phyloP scores from a whole-genome alignment of 2,329 filamentous ascomycete genomes.

The Tolypocladium tundrense region DNA sequence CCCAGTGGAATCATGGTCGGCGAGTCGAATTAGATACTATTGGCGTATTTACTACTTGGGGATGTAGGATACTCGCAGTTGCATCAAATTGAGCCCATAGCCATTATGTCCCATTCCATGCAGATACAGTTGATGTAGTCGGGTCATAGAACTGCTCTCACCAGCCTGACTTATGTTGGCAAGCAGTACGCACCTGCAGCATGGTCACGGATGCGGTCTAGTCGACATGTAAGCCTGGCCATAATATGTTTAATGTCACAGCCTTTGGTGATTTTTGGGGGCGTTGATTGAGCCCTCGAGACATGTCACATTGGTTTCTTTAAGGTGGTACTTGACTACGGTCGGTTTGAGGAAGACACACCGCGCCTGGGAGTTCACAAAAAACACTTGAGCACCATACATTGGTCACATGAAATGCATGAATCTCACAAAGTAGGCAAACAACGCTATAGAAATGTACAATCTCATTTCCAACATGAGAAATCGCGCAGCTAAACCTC shows the following conservation, averaged over 20 bases:
- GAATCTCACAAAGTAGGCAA: not conserved
- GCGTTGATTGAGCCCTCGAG: too few relatives aligned
- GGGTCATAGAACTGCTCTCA: not conserved
- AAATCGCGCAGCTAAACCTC: too few relatives aligned
- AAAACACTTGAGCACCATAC: too few relatives aligned
- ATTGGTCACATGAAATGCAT: not conserved
- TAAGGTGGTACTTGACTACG: not conserved
- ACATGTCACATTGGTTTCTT: not conserved
- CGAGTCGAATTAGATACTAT: conserved; percentile 1
- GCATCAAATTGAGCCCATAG: not conserved
- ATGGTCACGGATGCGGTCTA: too few relatives aligned
- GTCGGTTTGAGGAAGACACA: not conserved
- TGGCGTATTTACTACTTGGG: not conserved
- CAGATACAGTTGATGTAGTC: too few relatives aligned
- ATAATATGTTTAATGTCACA: too few relatives aligned
- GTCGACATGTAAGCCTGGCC: too few relatives aligned
- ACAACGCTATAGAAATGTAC: not conserved
- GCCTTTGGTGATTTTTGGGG: too few relatives aligned
- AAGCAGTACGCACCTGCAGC: too few relatives aligned
- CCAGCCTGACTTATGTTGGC: too few relatives aligned
- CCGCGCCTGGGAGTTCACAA: not conserved
- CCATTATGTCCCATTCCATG: too few relatives aligned
- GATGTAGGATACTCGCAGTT: not conserved
- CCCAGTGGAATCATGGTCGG: conserved; percentile 35
- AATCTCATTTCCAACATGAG: not conserved